Percentiles rank a stretch among this genome's conserved stretches.
Evolutionary conservation across 2,329 filamentous ascomycete species (phyloP).

Genomic region (Trichoderma sp.): DNA sequence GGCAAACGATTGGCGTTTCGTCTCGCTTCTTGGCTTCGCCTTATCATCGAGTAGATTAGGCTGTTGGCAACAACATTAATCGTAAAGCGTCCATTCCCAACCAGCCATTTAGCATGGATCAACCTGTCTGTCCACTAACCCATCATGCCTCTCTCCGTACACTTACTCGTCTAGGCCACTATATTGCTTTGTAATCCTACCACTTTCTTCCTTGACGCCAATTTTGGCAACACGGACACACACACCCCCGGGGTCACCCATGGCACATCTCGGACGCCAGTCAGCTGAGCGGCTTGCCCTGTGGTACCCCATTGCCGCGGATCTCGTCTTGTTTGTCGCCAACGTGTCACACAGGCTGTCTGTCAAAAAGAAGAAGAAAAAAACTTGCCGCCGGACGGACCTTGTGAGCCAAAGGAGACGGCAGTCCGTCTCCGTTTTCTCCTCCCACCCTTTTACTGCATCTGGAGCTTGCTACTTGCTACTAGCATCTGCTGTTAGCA

Average conservation of each 20-base stretch:
- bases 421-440: neutral
- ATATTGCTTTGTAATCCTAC: neutral
- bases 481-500: neutral
- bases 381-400: neutral
- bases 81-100: neutral
- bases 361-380: neutral
- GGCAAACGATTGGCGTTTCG: neutral
- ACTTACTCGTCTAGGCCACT: neutral
- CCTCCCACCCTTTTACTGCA: neutral
- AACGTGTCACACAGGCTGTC: neutral
- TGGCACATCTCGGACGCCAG: conserved; percentile 11
- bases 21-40: neutral
- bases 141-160: neutral
- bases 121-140: neutral
- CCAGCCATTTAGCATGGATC: neutral
- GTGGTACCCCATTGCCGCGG: conserved; percentile 6
- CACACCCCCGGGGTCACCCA: neutral
- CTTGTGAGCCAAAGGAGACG: neutral
- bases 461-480: neutral
- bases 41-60: neutral
- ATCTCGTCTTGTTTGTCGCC: neutral
- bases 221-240: conserved; percentile 4
- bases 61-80: neutral
- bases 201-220: neutral
- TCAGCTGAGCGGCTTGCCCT: conserved; percentile 21